These are phyloP conservation scores for Fimicolochytrium jonesii DNA, from an alignment of 192 early-diverging fungal species.

Conservation along the genomic window DNA sequence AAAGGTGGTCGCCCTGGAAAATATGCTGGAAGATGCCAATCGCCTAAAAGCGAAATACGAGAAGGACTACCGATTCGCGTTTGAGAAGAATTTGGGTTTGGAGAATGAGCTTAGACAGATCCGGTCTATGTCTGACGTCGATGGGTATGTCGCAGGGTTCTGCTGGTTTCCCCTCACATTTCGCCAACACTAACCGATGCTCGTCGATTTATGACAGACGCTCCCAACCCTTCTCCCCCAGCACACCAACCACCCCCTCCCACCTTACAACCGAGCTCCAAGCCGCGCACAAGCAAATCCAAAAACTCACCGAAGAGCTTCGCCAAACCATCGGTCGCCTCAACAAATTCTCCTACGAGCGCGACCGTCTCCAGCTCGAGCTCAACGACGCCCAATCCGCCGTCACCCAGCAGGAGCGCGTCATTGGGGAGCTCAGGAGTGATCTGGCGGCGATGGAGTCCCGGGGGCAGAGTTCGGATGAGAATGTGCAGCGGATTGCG, in stretches of 20 bases:
- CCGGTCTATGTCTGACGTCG: conserved; percentile 18
- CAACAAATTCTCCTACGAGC: conserved; percentile 34
- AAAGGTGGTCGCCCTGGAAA: conserved; percentile 49
- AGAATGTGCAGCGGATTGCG: conserved; percentile 41
- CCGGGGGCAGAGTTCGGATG: conserved; percentile 34
- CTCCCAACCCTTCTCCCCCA: no score
- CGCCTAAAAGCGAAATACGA: conserved; percentile 57
- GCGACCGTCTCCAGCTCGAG: conserved; percentile 18
- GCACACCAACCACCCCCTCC: no score
- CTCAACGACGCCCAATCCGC: conserved; percentile 28
- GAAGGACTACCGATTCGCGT: conserved; percentile 53
- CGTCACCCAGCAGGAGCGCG: conserved; percentile 34
- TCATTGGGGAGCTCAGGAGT: conserved; percentile 16
- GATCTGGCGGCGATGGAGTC: conserved; percentile 44
- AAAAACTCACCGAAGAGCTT: conserved; percentile 8
- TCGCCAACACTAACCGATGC: no score
- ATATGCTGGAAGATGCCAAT: conserved; percentile 58
- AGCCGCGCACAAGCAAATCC: conserved; percentile 20
- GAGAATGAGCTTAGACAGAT: conserved; percentile 46
- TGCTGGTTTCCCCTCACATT: no score
- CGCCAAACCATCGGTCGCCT: conserved; percentile 34
- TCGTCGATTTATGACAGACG: no score
- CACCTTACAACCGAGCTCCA: not conserved
- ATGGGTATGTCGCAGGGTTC: no score
- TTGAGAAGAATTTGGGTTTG: conserved; percentile 49